These are phyloP conservation scores for Irpex sp. DNA, from an alignment of 1,284 basidiomycete genomes.

Conservation along the genomic window DNA sequence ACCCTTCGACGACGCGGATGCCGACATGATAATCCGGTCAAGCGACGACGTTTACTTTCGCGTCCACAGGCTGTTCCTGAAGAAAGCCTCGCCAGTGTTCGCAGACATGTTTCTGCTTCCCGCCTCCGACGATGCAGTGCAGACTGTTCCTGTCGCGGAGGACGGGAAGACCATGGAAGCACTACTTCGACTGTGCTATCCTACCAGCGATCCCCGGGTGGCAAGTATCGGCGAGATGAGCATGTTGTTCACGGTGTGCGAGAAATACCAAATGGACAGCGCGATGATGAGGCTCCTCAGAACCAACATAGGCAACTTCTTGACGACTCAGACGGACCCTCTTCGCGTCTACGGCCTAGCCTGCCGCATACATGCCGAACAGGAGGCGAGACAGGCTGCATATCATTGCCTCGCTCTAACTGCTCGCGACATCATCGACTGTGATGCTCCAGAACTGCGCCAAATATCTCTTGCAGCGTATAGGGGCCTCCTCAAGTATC, in stretches of 20 bases:
- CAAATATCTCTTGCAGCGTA: neutral
- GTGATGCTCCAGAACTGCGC: neutral
- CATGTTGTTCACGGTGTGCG: slow-evolving; percentile 10
- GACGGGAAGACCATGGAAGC: slow-evolving; percentile 12
- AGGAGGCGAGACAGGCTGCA: neutral
- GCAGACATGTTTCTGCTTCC: slow-evolving; percentile 12
- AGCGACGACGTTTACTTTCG: slow-evolving; percentile 17
- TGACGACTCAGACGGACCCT: neutral
- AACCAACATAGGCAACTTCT: neutral
- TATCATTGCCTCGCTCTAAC: neutral
- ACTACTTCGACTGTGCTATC: slow-evolving; percentile 18
- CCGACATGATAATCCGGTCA: slow-evolving; percentile 28
- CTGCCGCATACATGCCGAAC: neutral
- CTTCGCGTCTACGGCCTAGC: slow-evolving; percentile 9
- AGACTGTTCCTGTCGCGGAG: slow-evolving; percentile 12
- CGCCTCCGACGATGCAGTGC: neutral
- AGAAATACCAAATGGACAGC: slow-evolving; percentile 15
- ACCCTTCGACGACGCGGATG: slow-evolving; percentile 10
- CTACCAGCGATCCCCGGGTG: slow-evolving; percentile 11
- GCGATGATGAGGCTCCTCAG: neutral
- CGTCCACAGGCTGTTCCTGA: slow-evolving; percentile 10
- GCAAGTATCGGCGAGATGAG: slow-evolving; percentile 4
- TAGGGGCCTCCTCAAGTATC: neutral
- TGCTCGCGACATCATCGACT: neutral
- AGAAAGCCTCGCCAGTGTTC: slow-evolving; percentile 23